These are phyloP conservation scores for Lumnitzera littorea DNA, from an alignment of 345 rosid genomes.

Conservation along the genomic window DNA sequence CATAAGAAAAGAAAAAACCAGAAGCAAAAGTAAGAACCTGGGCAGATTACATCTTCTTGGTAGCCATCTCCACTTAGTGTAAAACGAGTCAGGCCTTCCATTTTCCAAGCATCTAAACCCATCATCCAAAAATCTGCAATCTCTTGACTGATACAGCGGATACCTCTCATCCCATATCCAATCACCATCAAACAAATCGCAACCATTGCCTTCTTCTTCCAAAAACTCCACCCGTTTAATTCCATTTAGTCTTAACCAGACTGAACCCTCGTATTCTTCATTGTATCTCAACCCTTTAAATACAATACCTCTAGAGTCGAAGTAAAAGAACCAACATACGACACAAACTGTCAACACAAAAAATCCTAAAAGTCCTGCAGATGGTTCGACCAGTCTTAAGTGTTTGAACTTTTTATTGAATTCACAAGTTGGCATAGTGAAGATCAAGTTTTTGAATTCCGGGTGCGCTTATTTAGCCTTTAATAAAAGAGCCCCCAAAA, in stretches of 20 bases:
- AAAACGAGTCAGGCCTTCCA: constrained; percentile 82
- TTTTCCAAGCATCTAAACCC: constrained; percentile 86
- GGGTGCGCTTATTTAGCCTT: too few species aligned
- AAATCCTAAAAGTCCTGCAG: constrained; percentile 7
- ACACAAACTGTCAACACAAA: constrained; percentile 7
- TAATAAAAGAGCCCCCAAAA: too few species aligned
- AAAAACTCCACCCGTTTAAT: constrained; percentile 45
- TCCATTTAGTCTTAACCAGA: constrained; percentile 11
- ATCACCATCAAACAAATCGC: constrained; percentile 76
- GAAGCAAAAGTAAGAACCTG: constrained; percentile 33
- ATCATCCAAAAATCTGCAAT: constrained; percentile 69
- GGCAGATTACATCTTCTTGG: constrained; percentile 75
- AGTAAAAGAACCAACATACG: constrained; percentile 3
- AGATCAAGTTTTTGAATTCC: too few species aligned
- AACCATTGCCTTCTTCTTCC: constrained; percentile 41
- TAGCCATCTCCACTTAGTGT: constrained; percentile 97
- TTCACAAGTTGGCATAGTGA: neutral
- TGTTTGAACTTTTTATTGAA: constrained; percentile 9
- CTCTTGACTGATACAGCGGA: constrained; percentile 80
- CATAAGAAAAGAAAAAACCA: neutral
- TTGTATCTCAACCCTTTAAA: neutral
- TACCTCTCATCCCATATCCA: constrained; percentile 97
- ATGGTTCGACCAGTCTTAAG: constrained; percentile 8
- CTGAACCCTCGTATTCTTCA: neutral
- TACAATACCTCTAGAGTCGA: constrained; percentile 2